These are phyloP conservation scores for Chlorella sp. DNA, from an alignment of 139 green algal species.

Conservation along the genomic window DNA sequence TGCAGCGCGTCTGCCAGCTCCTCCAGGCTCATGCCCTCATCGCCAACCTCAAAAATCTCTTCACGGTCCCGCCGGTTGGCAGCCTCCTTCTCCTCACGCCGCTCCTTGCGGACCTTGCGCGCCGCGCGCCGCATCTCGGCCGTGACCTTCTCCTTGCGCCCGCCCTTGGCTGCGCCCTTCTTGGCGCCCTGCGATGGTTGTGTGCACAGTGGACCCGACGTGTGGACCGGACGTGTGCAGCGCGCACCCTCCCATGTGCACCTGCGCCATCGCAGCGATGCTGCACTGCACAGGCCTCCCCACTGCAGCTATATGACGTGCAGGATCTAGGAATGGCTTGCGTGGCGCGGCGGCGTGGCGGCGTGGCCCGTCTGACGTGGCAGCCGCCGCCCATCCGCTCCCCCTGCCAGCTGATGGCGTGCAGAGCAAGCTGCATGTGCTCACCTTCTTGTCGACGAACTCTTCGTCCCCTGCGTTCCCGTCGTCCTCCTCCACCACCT, in stretches of 20 bases:
- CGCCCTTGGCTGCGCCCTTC: slow-evolving; percentile 24
- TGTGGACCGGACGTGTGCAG: background rate
- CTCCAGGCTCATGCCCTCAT: slow-evolving; percentile 79
- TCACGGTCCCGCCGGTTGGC: slow-evolving; percentile 37
- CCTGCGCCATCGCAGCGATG: background rate
- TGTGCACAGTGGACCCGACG: background rate
- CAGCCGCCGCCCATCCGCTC: too few species aligned
- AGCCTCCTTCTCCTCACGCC: slow-evolving; percentile 35
- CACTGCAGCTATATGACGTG: too few species aligned
- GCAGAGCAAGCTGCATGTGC: background rate
- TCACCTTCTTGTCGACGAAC: slow-evolving; percentile 19
- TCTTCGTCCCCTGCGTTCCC: slow-evolving; percentile 15
- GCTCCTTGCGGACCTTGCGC: slow-evolving; percentile 38
- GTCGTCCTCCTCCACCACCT: slow-evolving; percentile 25
- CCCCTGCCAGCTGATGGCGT: background rate
- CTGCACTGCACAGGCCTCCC: background rate
- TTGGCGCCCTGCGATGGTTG: background rate
- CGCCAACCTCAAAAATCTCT: slow-evolving; percentile 93
- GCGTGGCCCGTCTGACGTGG: too few species aligned
- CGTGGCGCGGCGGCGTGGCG: too few species aligned
- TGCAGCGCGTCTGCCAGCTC: slow-evolving; percentile 73
- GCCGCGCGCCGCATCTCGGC: slow-evolving; percentile 55
- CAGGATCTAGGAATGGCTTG: too few species aligned
- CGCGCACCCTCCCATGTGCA: background rate
- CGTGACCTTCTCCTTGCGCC: slow-evolving; percentile 38